These are phyloP conservation scores for Nannizziopsis barbatae DNA, from an alignment of 2,329 filamentous ascomycete genomes.

Conservation along the genomic window DNA sequence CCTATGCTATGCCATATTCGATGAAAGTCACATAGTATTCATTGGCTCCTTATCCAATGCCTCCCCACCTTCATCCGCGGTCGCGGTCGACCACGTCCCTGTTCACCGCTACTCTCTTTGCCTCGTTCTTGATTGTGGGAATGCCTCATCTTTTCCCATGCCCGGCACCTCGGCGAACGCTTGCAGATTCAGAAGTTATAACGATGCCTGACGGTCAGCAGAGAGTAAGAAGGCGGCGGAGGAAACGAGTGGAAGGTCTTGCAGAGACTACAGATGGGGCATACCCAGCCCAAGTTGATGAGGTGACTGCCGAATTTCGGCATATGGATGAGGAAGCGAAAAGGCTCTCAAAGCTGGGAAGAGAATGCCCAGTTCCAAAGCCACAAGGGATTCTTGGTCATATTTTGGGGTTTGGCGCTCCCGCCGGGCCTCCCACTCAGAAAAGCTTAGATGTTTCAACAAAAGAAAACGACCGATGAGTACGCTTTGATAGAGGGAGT, in stretches of 20 bases:
- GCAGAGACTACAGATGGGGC: neutral
- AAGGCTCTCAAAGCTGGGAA: slow-evolving; percentile 37
- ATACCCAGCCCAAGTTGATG: slow-evolving; percentile 12
- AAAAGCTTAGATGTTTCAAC: neutral
- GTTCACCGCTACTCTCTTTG: slow-evolving; percentile 82
- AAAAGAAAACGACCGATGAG: slow-evolving; percentile 3
- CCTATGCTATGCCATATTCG: neutral
- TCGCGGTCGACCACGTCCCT: slow-evolving; percentile 88
- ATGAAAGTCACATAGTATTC: neutral
- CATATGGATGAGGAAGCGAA: slow-evolving; percentile 34
- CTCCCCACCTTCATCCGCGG: slow-evolving; percentile 77
- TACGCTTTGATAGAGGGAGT: neutral
- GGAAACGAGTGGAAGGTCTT: slow-evolving; percentile 17
- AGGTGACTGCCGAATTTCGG: slow-evolving; percentile 37
- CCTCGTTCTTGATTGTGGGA: slow-evolving; percentile 84
- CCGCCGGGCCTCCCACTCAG: neutral
- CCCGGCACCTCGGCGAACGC: slow-evolving; percentile 64
- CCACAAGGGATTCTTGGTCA: slow-evolving; percentile 67
- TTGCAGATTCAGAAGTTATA: slow-evolving; percentile 54
- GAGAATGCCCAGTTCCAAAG: slow-evolving; percentile 89
- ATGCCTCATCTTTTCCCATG: slow-evolving; percentile 86
- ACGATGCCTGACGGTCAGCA: slow-evolving; percentile 34
- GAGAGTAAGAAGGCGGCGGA: slow-evolving; percentile 28
- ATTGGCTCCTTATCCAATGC: slow-evolving; percentile 45
- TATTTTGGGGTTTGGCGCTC: slow-evolving; percentile 55